These are phyloP conservation scores for Monascus purpureus DNA, from an alignment of 495 filamentous ascomycete genomes.

Conservation along the genomic window DNA sequence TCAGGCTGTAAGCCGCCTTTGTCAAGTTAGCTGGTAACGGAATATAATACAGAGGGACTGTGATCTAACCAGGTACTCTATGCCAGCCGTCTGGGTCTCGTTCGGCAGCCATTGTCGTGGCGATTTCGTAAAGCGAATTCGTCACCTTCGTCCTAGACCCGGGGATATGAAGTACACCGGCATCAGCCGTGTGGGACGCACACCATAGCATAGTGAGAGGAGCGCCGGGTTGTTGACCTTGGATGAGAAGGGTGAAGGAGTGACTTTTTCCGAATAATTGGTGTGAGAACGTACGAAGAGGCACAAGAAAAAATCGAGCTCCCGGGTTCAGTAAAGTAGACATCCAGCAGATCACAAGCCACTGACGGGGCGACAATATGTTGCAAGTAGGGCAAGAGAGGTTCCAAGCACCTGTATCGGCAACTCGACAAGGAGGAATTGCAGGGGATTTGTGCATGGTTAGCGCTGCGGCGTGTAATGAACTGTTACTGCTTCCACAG, in stretches of 20 bases:
- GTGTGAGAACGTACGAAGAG: constrained; percentile 24
- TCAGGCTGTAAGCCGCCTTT: no score
- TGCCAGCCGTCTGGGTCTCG: constrained; percentile 13
- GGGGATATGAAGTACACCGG: constrained; percentile 13
- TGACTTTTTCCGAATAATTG: constrained; percentile 21
- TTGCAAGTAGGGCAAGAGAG: constrained; percentile 22
- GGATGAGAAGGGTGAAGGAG: constrained; percentile 18
- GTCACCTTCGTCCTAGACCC: constrained; percentile 13
- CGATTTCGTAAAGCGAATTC: constrained; percentile 17
- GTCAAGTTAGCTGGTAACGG: no score
- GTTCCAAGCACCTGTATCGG: constrained; percentile 11
- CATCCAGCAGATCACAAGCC: constrained; percentile 36
- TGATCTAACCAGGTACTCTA: constrained; percentile 9
- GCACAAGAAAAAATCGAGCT: constrained; percentile 22
- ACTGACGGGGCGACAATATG: constrained; percentile 24
- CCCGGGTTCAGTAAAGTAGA: constrained; percentile 34
- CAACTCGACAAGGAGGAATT: neutral
- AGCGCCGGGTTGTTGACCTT: constrained; percentile 19
- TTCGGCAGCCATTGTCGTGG: constrained; percentile 7
- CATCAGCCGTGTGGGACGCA: constrained; percentile 25
- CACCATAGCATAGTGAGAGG: constrained; percentile 25
- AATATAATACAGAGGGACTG: constrained; percentile 1
- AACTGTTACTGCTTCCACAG: neutral
- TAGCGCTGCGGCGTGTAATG: neutral
- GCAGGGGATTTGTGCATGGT: neutral